These are phyloP conservation scores for Plasmodium gaboni DNA, from an alignment of 169 alveolate species.

Conservation along the genomic window DNA sequence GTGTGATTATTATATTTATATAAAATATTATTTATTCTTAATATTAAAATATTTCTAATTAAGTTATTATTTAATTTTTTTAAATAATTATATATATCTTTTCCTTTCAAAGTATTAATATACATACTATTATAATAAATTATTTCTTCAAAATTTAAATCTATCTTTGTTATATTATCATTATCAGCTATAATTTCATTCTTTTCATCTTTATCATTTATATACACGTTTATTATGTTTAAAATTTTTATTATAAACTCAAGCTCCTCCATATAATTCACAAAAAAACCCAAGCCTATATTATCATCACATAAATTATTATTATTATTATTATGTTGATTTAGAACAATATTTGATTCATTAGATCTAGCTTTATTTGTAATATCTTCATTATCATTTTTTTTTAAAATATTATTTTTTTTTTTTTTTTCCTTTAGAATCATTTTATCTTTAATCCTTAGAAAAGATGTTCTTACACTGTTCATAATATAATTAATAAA, in stretches of 20 bases:
- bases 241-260: slow-evolving; percentile 11
- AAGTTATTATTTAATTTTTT: slow-evolving; percentile 18
- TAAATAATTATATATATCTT: slow-evolving; percentile 1
- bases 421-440: too few species aligned
- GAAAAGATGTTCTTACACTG: not conserved
- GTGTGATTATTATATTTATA: slow-evolving; percentile 2
- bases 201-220: slow-evolving; percentile 1
- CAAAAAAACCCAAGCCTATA: not conserved
- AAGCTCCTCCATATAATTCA: slow-evolving; percentile 2
- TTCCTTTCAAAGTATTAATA: slow-evolving; percentile 11
- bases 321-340: not conserved
- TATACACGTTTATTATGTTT: not conserved
- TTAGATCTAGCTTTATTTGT: not conserved
- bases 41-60: slow-evolving; percentile 16
- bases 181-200: not conserved
- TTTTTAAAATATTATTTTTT: not conserved
- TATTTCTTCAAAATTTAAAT: slow-evolving; percentile 39
- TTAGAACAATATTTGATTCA: not conserved
- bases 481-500: slow-evolving; percentile 5
- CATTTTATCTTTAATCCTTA: not conserved
- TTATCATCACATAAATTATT: not conserved
- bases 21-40: slow-evolving; percentile 15
- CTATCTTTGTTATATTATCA: not conserved
- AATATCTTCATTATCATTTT: not conserved
- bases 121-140: slow-evolving; percentile 24